phyloP scores from a whole-genome alignment of 495 filamentous ascomycete genomes.

The Pseudevernia furfuracea region DNA sequence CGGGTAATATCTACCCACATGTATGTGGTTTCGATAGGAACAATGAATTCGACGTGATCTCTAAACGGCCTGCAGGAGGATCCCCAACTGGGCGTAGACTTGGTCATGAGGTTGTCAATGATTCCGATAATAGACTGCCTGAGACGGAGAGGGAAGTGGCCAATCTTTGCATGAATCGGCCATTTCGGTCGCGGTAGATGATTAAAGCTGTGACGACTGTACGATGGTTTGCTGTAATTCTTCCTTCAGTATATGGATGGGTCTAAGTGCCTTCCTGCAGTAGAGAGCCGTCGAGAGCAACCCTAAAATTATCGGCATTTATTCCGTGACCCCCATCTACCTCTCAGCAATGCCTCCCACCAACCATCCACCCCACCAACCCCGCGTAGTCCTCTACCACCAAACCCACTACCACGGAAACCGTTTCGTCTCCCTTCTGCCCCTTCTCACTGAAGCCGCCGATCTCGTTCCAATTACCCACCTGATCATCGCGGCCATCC shows the following conservation, averaged over 20 bases:
- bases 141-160: background rate
- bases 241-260: background rate
- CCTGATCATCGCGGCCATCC: constrained; percentile 70
- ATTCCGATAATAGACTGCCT: background rate
- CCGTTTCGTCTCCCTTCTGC: constrained; percentile 60
- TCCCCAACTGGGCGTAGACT: background rate
- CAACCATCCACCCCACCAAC: constrained; percentile 24
- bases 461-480: constrained; percentile 49
- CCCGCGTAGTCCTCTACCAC: constrained; percentile 59
- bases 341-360: constrained; percentile 8
- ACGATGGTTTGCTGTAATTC: background rate
- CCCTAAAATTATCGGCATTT: too few species aligned
- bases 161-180: background rate
- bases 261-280: background rate
- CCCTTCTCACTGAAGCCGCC: constrained; percentile 48
- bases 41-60: background rate
- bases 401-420: constrained; percentile 60
- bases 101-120: background rate
- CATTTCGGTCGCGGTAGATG: background rate
- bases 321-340: background rate
- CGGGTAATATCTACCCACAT: background rate
- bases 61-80: background rate
- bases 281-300: background rate
- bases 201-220: background rate
- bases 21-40: background rate